Percentiles rank a stretch among this genome's conserved stretches.
Evolutionary conservation across 2,329 filamentous ascomycete species (phyloP).

Genomic region (Stromatinia cepivora): DNA sequence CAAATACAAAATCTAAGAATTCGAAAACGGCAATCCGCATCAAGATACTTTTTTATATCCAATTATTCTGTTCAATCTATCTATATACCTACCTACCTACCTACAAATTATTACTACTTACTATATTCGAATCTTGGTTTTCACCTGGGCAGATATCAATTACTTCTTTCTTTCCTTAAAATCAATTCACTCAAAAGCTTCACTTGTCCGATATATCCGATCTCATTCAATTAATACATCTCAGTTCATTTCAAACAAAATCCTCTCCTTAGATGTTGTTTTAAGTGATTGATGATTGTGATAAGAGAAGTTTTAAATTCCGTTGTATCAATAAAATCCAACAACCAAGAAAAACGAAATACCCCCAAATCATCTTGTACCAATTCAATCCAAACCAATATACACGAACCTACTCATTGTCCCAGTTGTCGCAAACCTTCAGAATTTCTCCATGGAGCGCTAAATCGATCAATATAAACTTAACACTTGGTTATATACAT

Average conservation of each 20-base stretch:
- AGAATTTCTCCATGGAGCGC: slow-evolving; percentile 34
- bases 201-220: neutral
- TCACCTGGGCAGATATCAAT: neutral
- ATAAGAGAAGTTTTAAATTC: slow-evolving; percentile 11
- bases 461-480: slow-evolving; percentile 24
- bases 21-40: neutral
- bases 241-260: neutral
- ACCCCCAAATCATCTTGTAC: slow-evolving; percentile 2
- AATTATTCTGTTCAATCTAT: neutral
- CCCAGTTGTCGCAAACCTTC: slow-evolving; percentile 16
- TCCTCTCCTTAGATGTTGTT: neutral
- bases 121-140: neutral
- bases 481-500: slow-evolving; percentile 19
- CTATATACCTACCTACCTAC: neutral
- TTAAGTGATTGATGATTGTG: slow-evolving; percentile 17
- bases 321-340: slow-evolving; percentile 22
- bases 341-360: slow-evolving; percentile 20
- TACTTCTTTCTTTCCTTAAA: neutral
- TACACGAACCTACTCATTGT: neutral
- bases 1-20: neutral
- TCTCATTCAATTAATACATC: neutral
- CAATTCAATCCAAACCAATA: neutral
- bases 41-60: neutral
- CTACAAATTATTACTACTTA: neutral
- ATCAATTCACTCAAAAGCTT: neutral